Conservation (phyloP, 768 basidiomycete species). For the Boletus huronensis region DNA sequence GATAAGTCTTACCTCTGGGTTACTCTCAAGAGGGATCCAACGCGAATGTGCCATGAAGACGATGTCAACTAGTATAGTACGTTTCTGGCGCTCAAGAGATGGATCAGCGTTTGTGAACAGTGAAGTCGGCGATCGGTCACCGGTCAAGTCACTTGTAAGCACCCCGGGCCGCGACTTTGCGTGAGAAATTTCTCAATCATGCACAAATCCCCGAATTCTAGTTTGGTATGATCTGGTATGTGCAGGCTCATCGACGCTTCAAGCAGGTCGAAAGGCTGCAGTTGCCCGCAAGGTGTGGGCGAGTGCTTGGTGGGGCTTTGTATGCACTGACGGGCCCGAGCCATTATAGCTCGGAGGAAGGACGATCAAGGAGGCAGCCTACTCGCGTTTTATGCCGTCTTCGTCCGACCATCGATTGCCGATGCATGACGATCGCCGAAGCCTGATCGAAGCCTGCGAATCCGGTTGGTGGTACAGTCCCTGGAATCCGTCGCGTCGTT, state of each 20-base stretch:
- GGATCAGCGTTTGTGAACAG: neutral
- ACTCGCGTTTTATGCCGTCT: neutral
- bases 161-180: neutral
- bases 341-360: too few species aligned
- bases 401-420: neutral
- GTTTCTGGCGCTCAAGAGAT: neutral
- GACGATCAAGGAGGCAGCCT: neutral
- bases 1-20: constrained; percentile 45
- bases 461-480: neutral
- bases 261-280: too few species aligned
- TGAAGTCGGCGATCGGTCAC: neutral
- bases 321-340: too few species aligned
- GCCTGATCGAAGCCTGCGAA: neutral
- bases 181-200: neutral
- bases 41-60: constrained; percentile 28
- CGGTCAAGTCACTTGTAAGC: neutral
- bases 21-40: constrained; percentile 84
- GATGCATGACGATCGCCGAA: neutral
- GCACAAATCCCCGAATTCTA: neutral
- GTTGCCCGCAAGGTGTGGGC: too few species aligned
- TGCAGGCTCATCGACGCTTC: too few species aligned
- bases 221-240: too few species aligned
- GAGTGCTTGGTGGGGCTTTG: too few species aligned
- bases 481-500: neutral
- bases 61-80: neutral